A percentile compares a stretch with the other conserved stretches of the same genome.
phyloP scores from a whole-genome alignment of 208 protist species.

The Acanthamoeba lenticulata region DNA sequence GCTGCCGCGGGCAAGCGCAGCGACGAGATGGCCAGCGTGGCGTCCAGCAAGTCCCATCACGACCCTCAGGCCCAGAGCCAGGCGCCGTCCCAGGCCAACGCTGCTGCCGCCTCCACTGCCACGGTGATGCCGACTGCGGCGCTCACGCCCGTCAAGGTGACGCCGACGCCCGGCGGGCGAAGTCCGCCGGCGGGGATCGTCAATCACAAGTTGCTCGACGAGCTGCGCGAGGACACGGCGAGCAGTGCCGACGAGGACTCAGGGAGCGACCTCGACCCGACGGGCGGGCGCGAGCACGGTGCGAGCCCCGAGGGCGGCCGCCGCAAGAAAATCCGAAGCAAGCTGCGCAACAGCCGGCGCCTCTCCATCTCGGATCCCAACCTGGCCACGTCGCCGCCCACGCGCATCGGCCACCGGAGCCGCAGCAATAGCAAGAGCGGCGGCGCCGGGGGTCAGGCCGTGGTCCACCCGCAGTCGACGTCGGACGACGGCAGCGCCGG shows the following conservation, averaged over 20 bases:
- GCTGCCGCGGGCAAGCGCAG: background rate
- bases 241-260: constrained; percentile 34
- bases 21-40: background rate
- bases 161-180: background rate
- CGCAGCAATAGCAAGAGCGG: background rate
- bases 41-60: background rate
- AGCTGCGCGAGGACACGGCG: background rate
- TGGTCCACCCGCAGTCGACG: background rate
- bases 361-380: background rate
- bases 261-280: background rate
- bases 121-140: background rate
- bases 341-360: background rate
- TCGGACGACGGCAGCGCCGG: too few species aligned
- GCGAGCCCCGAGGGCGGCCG: background rate
- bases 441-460: background rate
- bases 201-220: background rate
- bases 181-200: background rate
- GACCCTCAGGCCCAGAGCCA: background rate
- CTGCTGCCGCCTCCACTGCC: background rate
- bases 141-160: background rate
- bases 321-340: background rate
- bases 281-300: background rate
- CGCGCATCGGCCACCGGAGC: background rate
- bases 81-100: background rate
- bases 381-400: background rate